These are phyloP conservation scores for Beauveria sp. DNA, from an alignment of 2,329 filamentous ascomycete species.

Conservation along the genomic window DNA sequence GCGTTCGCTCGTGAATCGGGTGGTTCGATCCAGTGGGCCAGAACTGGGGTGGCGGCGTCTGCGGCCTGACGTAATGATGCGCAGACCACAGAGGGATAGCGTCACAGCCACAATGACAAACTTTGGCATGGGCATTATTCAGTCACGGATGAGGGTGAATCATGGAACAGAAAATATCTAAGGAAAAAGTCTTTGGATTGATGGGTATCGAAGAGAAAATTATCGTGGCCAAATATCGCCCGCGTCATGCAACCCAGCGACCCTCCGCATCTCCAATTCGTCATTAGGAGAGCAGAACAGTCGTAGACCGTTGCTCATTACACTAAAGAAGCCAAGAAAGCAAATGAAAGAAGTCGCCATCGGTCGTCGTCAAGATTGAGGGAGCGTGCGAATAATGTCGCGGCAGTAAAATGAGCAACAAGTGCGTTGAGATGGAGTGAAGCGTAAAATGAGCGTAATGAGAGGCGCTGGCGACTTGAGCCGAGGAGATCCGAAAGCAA, in stretches of 20 bases:
- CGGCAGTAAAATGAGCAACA: neutral
- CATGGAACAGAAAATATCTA: neutral
- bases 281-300: conserved; percentile 1
- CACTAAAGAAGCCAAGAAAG: neutral
- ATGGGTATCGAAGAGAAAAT: conserved; percentile 17
- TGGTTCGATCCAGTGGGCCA: too few relatives aligned
- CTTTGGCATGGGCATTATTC: neutral
- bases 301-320: neutral
- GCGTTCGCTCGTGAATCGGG: too few relatives aligned
- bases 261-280: conserved; percentile 3
- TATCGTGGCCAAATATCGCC: conserved; percentile 10
- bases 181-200: conserved; percentile 13
- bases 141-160: neutral
- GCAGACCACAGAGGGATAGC: neutral
- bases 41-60: neutral
- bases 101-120: neutral
- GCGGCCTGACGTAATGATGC: conserved; percentile 9
- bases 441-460: neutral
- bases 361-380: conserved; percentile 9
- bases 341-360: conserved; percentile 6
- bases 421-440: neutral
- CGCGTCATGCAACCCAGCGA: conserved; percentile 9
- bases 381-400: neutral
- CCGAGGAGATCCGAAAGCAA: neutral
- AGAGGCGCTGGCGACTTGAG: neutral